Conservation (phyloP, 371 early-diverging fungal genomes). For the Mucor mucedo region DNA sequence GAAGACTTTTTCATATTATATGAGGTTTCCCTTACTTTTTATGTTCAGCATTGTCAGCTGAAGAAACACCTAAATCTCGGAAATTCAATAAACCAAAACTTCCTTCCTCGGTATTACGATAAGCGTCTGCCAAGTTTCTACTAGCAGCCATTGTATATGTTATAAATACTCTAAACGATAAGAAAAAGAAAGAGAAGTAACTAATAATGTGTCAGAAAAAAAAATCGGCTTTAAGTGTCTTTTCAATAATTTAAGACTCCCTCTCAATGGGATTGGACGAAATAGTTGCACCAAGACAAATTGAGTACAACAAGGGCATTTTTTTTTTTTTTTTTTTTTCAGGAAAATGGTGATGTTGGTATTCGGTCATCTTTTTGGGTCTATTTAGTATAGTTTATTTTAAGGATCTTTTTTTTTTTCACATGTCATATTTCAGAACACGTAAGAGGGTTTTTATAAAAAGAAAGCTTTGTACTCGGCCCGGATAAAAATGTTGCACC, state of each 20-base stretch:
- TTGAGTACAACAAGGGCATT: not conserved
- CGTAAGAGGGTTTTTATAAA: no score
- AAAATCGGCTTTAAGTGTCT: not conserved
- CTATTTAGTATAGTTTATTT: no score
- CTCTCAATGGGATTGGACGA: not conserved
- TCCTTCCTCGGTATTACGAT: constrained; percentile 25
- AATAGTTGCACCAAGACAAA: not conserved
- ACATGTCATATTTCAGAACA: no score
- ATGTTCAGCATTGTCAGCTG: constrained; percentile 27
- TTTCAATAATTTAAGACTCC: not conserved
- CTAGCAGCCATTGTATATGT: constrained; percentile 7
- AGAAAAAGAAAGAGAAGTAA: constrained; percentile 1
- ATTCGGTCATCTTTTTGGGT: not conserved
- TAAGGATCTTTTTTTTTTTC: no score
- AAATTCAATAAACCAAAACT: constrained; percentile 37
- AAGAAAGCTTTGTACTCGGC: no score
- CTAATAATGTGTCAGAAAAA: not conserved
- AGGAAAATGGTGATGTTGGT: not conserved
- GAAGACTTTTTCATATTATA: not conserved
- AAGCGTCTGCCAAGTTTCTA: constrained; percentile 12
- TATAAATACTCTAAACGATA: not conserved
- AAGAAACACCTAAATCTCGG: constrained; percentile 35
- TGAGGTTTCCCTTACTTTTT: constrained; percentile 29
- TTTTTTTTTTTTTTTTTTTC: no score
- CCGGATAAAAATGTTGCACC: no score